Evolutionary conservation across 2,329 filamentous ascomycete genomes (phyloP).

Genomic region (Apiospora arundinis): DNA sequence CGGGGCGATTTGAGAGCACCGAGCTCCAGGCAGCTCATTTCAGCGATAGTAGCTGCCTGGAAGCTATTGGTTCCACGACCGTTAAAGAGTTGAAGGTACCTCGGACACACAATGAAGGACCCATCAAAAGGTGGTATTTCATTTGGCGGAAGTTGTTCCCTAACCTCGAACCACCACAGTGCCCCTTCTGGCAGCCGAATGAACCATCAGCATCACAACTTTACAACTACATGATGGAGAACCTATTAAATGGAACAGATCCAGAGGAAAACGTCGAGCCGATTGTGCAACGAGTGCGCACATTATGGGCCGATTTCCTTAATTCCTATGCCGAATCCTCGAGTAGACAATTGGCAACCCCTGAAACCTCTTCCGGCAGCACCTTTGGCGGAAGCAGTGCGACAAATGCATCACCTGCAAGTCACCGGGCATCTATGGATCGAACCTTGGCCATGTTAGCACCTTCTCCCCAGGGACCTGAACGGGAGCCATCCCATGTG

Average conservation of each 20-base stretch:
- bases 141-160: neutral
- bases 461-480: too few species aligned
- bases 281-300: neutral
- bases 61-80: neutral
- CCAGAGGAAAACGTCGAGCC: neutral
- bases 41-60: neutral
- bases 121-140: neutral
- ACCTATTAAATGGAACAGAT: too few species aligned
- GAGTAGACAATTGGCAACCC: neutral
- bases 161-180: neutral
- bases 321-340: neutral
- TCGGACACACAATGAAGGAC: neutral
- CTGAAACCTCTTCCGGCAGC: neutral
- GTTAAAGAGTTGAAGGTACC: neutral
- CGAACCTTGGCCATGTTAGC: too few species aligned
- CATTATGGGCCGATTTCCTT: neutral
- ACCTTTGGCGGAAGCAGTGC: neutral
- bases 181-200: neutral
- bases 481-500: too few species aligned
- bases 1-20: neutral
- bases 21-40: neutral
- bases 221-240: neutral
- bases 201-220: neutral
- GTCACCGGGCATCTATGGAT: too few species aligned
- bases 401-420: too few species aligned